Evolutionary conservation across 108 stramenopile genomes (phyloP), one percentile per base, ranked within the genome.

Genomic region (Cyclotella baltica): DNA sequence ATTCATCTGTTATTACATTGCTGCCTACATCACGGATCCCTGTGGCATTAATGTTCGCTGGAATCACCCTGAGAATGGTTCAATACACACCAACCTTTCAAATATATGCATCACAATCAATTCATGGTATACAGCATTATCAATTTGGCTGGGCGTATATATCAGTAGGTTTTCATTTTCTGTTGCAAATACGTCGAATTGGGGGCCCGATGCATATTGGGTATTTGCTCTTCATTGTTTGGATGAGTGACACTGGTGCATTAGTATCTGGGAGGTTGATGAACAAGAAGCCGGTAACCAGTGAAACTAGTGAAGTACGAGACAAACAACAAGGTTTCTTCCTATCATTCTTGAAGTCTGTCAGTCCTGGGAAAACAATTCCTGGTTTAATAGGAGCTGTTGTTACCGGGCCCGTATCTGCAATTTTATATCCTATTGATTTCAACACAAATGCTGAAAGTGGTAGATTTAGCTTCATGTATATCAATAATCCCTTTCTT

Each of bases 171-270:
- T 89, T 92, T 77, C 86, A 89, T 51, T 76, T 67, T 47, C 0
- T 76, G 64, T 11, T 95, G 77, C 88, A 77, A 77, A 65, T 58
- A 53, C 47, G 37, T 23, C 4, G 23, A 53, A 37, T 65, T 68
- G 70, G 90, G 84, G 88, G 69, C 52, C 57, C 71, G 53, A 37
- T 79, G 76, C 37, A 82, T 89, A 55, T 84, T 80, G 81, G 81
- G 9, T 69, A 43, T 22, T 51, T 95, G 19, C 67, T 95, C 18
- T 84, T 92, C 57, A 73, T 85, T 19, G 91, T 90, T 13, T 95
- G 93, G 93, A 95, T 92, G 75, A 76, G 83, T 59, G 93, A 95
- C 86, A 90, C 93, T 15, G 93, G 93, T 15, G 90, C 91, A 40
- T 55, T 95, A 53, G 30, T 95, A 20, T 72, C 61, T 25, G 93